These are phyloP conservation scores for Epichloe brachyelytri DNA, from an alignment of 2,329 filamentous ascomycete genomes.

Conservation along the genomic window DNA sequence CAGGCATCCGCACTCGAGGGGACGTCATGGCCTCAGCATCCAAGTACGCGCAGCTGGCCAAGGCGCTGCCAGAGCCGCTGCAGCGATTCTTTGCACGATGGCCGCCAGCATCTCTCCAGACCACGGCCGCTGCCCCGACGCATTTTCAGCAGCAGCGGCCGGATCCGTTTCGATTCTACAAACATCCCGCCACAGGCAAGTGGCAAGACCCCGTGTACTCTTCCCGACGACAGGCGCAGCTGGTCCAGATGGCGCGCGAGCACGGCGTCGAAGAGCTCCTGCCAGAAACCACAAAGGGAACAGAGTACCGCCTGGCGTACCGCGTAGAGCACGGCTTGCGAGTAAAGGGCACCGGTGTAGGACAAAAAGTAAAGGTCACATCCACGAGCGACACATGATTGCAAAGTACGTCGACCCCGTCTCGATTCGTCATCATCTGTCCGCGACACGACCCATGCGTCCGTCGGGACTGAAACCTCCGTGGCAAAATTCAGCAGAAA, in stretches of 20 bases:
- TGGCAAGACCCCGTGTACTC: conserved; percentile 80
- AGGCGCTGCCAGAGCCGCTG: conserved; percentile 63
- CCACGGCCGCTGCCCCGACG: conserved; percentile 29
- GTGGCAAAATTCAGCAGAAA: background rate
- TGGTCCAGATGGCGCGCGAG: conserved; percentile 71
- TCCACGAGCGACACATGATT: conserved; percentile 78
- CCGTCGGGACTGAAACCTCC: background rate
- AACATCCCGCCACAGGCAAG: conserved; percentile 64
- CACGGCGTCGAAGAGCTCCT: conserved; percentile 72
- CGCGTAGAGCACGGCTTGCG: conserved; percentile 67
- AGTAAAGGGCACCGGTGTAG: conserved; percentile 86
- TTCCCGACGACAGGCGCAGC: conserved; percentile 74
- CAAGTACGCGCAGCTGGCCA: conserved; percentile 45
- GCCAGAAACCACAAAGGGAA: conserved; percentile 64
- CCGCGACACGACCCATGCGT: background rate
- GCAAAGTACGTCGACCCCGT: conserved; percentile 40
- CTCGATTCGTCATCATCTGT: background rate
- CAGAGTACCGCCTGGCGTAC: conserved; percentile 54
- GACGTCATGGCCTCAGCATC: conserved; percentile 23
- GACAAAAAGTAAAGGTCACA: conserved; percentile 88
- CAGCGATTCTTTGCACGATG: conserved; percentile 82
- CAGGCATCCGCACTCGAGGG: background rate
- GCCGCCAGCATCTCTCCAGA: conserved; percentile 55
- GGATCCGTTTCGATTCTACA: conserved; percentile 73
- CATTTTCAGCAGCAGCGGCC: conserved; percentile 43